Base-by-base conservation (phyloP, 1,284 basidiomycete genomes). In the Psilocybe mexicana region DNA sequence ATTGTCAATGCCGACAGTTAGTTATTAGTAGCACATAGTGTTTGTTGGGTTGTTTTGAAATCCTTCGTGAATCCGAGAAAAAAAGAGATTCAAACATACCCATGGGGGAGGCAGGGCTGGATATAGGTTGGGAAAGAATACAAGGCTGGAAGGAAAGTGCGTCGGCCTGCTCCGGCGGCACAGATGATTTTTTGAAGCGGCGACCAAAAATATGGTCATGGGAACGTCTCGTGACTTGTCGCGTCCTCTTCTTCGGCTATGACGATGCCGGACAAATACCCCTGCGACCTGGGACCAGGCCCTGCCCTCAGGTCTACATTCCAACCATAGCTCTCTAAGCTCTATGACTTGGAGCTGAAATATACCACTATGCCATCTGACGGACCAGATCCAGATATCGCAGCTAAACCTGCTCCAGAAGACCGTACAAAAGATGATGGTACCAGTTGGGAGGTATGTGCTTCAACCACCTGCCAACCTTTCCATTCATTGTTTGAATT, bases 401-500 rank as follows among this genome's bases (percentile, higher is more conserved):
- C 6, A 12, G 25, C 12, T 3, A 28, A 46, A 23, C n/a, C 6
- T 2, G 18, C n/a, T 14, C 5, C 8, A 5, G 46, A 43, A 53
- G 43, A 25, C 8, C 36, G 0, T 52, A 36, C 47, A 33, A 33
- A 8, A 33, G 55, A 49, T 23, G 68, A 69, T 57, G 60, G 60
- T 14, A 63, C 65, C 24, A 67, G 61, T 54, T 74, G 73, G 73
- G 67, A 71, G 69, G 72, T 72, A 60, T 30, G 69, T 60, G 25
- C 50, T 36, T 54, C 36, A 42, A 46, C 43, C 10, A 24, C 10
- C 36, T 5, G 43, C 30, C 7, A 52, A 42, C 24, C 30, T 3
- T 46, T 28, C 6, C 46, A 42, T 30, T 23, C 10, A 14, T 23
- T 18, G 11, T n/a, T 6, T 44, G 6, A 33, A 5, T n/a, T 10